A percentile compares a stretch with the other conserved stretches of the same genome.
phyloP scores from a whole-genome alignment of 495 filamentous ascomycete genomes.

The Hyaloscypha finlandica region DNA sequence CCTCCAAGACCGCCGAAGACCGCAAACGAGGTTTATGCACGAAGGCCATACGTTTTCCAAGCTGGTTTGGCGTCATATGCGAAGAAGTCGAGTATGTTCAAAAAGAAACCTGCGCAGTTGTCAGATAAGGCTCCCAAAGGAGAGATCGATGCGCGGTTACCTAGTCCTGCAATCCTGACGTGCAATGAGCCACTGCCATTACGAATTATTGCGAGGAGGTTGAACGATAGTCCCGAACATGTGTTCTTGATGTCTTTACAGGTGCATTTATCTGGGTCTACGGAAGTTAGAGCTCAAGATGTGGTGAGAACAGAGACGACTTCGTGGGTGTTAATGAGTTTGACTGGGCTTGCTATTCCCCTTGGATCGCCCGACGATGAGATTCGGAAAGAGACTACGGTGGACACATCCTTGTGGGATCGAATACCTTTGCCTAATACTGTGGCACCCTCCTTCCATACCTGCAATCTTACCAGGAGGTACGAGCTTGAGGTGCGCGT shows the following conservation, averaged over 20 bases:
- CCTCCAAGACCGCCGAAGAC: conserved; percentile 70
- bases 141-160: conserved; percentile 78
- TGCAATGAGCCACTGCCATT: conserved; percentile 86
- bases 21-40: conserved; percentile 79
- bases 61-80: conserved; percentile 40
- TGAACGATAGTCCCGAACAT: conserved; percentile 61
- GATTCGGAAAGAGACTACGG: conserved; percentile 60
- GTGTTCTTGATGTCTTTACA: conserved; percentile 77
- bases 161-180: conserved; percentile 85
- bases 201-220: conserved; percentile 73
- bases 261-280: conserved; percentile 75
- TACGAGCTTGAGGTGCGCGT: conserved; percentile 85
- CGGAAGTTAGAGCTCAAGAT: conserved; percentile 74
- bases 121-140: conserved; percentile 41
- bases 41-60: conserved; percentile 76
- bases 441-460: conserved; percentile 80
- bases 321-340: conserved; percentile 70
- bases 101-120: conserved; percentile 19
- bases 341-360: conserved; percentile 64
- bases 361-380: conserved; percentile 60
- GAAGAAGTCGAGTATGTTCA: conserved; percentile 57
- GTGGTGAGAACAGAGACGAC: conserved; percentile 63
- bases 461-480: conserved; percentile 80
- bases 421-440: conserved; percentile 74
- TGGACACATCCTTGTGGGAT: conserved; percentile 72